Evolutionary conservation across 1,284 basidiomycete genomes (phyloP), one percentile per base, ranked within the genome.

Genomic region (Leccinum griseonigrum): DNA sequence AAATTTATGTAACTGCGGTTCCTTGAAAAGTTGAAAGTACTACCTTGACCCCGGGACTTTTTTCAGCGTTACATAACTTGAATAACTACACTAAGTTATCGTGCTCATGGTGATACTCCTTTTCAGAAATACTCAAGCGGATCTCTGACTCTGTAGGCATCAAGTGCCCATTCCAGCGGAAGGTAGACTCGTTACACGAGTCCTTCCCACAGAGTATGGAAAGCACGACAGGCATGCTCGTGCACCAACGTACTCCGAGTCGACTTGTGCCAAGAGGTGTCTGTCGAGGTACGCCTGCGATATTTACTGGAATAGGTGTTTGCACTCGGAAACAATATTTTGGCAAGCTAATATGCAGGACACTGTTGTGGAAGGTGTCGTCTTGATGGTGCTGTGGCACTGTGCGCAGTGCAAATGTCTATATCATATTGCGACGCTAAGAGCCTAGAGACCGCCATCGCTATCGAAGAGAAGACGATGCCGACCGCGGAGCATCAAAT

Each of bases 241-340:
- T 81, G 82, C 2, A 75, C 85, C n/a, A 79, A 78, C 36, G 67
- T 79, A 7, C 75, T 34, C 34, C 34, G 13, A 34, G 34, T 86
- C 28, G 78, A 79, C 54, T 75, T 70, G 51, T 75, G 74, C 3
- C 34, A 34, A 34, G 70, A 76, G n/a, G 71, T 79, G 5, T 80
- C 84, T 2, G 79, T 83, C 26, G 82, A 85, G 43, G 74, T 83
- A 0, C 77, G 78, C 26, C 76, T 85, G 1, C 73, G 83, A 22
- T 84, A 92, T 62, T 76, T 87, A 38, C 75, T 95, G 31, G 81
- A 86, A 3, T 85, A 87, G 65, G 84, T 90, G 32, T 76, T 93
- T 22, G 90, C 88, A 0, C 70, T 81, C 3, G 77, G 78, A 9
- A 89, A 88, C 6, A 84, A 91, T 64, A 69, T 86, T 4, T 69